Base-by-base conservation (phyloP, 768 basidiomycete species). In the Termitomyces bulborhizus region DNA sequence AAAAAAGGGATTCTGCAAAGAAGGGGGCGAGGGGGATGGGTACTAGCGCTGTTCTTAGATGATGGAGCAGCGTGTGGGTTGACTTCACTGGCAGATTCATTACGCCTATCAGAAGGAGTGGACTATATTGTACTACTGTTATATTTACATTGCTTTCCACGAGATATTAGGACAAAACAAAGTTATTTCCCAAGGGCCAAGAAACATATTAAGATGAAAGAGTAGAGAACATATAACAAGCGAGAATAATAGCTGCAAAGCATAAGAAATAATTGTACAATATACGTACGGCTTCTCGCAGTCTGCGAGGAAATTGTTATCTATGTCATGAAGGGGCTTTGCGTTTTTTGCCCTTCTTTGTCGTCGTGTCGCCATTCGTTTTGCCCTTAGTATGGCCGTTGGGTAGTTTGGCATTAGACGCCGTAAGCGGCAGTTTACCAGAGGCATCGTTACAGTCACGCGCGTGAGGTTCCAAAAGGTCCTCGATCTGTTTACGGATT, bases 11-110 rank as follows among this genome's bases (percentile, higher is more conserved):
- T 98, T 96, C 70, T 93, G 87, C 67, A 92, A 87, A 68, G 96
- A 98, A 68, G 94, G 93, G 11, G 91, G 93, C 37, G 96, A 98
- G 73, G 95, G 95, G 7, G 96, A 98, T 69, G 93, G 93, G 11
- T 98, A 98, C 70, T 97, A 72, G 78, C 12, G 27, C 31, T 32
- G 15, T 47, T 29, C 29, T 29, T 29, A 29, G 18, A 21, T n/a
- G 21, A 21, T 21, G 21, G 34, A 36, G 47, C 26, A 36, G 47
- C 46, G 2, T 44, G 42, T 37, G 27, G 56, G 37, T 51, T 9
- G 44, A 47, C 42, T 51, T 46, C 39, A 44, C 52, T 60, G 64
- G 63, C 62, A 62, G 59, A 65, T 61, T 64, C 65, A 62, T 64
- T 63, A 65, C 55, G 55, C 55, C 55, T 57, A 59, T 60, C 45